Conservation (phyloP, 805 yeast species). For the Suhomyces sp. region DNA sequence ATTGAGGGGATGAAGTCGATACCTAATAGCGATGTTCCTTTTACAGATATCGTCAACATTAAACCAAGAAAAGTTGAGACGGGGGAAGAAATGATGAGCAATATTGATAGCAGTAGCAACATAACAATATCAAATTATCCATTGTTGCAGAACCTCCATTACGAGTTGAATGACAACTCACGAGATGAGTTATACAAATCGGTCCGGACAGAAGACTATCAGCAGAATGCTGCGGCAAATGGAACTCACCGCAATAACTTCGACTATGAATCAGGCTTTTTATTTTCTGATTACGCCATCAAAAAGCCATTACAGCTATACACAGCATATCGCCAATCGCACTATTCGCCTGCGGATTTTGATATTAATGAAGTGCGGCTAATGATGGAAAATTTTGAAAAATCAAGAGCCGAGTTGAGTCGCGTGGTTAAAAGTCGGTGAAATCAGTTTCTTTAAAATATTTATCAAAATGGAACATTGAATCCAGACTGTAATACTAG, state of each 20-base stretch:
- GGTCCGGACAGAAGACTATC: too few species aligned
- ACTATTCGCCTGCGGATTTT: conserved; percentile 11
- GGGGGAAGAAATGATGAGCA: conserved; percentile 18
- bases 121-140: conserved; percentile 21
- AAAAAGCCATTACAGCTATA: conserved; percentile 10
- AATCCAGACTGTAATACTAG: too few species aligned
- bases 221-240: not conserved
- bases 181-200: conserved; percentile 13
- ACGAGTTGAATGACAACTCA: conserved; percentile 1
- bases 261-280: conserved; percentile 25
- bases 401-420: conserved; percentile 5
- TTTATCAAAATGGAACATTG: too few species aligned
- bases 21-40: conserved; percentile 7
- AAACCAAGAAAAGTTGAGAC: conserved; percentile 16
- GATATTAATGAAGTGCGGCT: conserved; percentile 13
- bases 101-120: conserved; percentile 12
- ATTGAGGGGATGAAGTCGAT: conserved; percentile 11
- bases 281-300: conserved; percentile 29
- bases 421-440: too few species aligned
- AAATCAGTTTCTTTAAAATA: too few species aligned
- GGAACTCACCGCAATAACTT: conserved; percentile 15
- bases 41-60: conserved; percentile 17
- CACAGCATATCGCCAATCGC: conserved; percentile 6
- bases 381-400: conserved; percentile 15
- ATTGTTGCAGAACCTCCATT: conserved; percentile 12